Evolutionary conservation across 371 early-diverging fungal genomes (phyloP).

Genomic region (Coemansia sp.): DNA sequence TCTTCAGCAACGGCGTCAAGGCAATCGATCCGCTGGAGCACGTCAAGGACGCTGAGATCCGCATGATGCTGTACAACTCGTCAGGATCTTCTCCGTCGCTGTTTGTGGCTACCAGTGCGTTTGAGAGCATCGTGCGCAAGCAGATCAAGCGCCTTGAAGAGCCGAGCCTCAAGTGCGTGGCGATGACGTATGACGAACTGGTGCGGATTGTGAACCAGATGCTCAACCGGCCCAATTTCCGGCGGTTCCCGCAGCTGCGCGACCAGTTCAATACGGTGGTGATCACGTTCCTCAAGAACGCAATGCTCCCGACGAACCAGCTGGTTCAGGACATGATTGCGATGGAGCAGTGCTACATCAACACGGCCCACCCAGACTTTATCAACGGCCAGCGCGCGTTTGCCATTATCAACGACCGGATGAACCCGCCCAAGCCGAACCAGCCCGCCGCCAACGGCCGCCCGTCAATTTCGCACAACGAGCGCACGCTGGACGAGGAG

Average conservation of each 20-base stretch:
- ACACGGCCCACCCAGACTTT: slow-evolving; percentile 99
- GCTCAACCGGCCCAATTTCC: slow-evolving; percentile 87
- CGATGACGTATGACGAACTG: slow-evolving; percentile 94
- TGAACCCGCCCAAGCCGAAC: slow-evolving; percentile 62
- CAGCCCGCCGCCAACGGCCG: slow-evolving; percentile 55
- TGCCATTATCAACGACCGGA: slow-evolving; percentile 86
- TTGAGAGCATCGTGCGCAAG: slow-evolving; percentile 96
- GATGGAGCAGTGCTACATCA: slow-evolving; percentile 96
- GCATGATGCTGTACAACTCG: slow-evolving; percentile 97
- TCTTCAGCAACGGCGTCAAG: slow-evolving; percentile 90
- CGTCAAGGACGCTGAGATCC: slow-evolving; percentile 96
- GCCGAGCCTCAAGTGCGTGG: slow-evolving; percentile 90
- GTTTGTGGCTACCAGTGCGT: slow-evolving; percentile 97
- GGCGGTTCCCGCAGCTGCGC: slow-evolving; percentile 91
- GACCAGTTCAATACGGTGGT: slow-evolving; percentile 91
- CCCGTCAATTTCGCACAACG: slow-evolving; percentile 51
- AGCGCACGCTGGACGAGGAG: slow-evolving; percentile 59
- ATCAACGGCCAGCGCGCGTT: slow-evolving; percentile 94
- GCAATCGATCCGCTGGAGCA: slow-evolving; percentile 95
- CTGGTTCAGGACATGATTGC: slow-evolving; percentile 87
- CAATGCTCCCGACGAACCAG: slow-evolving; percentile 88
- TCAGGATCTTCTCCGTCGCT: slow-evolving; percentile 95
- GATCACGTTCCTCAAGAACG: slow-evolving; percentile 87
- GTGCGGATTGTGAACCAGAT: slow-evolving; percentile 90
- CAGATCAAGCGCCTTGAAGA: slow-evolving; percentile 97